Evolutionary conservation across 352 stramenopile genomes (phyloP).

Genomic region (Pythium myriotylum): DNA sequence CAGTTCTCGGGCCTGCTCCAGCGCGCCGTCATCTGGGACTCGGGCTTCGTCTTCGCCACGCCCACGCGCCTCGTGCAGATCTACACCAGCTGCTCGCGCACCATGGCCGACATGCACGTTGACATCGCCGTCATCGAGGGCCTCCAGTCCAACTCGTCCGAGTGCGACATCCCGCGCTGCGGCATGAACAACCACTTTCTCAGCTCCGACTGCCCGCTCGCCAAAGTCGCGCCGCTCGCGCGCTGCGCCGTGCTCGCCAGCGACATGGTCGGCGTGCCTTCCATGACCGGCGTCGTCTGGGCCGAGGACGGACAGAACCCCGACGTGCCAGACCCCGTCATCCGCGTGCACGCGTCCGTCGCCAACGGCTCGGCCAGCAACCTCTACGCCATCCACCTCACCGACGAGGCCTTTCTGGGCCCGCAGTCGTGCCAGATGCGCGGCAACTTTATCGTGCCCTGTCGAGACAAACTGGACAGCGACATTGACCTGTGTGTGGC

Average conservation of each 20-base stretch:
- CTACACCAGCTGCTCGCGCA: conserved; percentile 53
- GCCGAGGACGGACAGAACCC: conserved; percentile 60
- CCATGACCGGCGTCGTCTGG: conserved; percentile 50
- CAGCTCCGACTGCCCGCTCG: conserved; percentile 31
- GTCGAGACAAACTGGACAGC: conserved; percentile 44
- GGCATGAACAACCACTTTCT: conserved; percentile 58
- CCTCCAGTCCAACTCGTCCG: conserved; percentile 21
- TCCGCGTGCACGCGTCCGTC: conserved; percentile 44
- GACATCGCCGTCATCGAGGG: conserved; percentile 40
- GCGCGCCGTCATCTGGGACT: conserved; percentile 74
- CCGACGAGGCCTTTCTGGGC: conserved; percentile 41
- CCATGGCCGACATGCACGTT: conserved; percentile 64
- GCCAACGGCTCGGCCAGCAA: conserved; percentile 20
- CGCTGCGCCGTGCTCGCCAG: conserved; percentile 48
- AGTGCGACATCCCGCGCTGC: conserved; percentile 40
- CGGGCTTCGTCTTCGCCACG: conserved; percentile 56
- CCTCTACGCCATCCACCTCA: conserved; percentile 71
- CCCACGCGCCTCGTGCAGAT: conserved; percentile 50
- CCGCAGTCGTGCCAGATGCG: conserved; percentile 50
- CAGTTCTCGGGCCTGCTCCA: conserved; percentile 61
- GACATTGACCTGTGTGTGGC: conserved; percentile 54
- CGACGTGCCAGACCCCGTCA: conserved; percentile 47
- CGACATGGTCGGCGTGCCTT: conserved; percentile 32
- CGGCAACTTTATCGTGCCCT: conserved; percentile 69
- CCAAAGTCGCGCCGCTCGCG: conserved; percentile 37